phyloP scores from a whole-genome alignment of 2,329 filamentous ascomycete genomes.

The Nothophoma quercina region DNA sequence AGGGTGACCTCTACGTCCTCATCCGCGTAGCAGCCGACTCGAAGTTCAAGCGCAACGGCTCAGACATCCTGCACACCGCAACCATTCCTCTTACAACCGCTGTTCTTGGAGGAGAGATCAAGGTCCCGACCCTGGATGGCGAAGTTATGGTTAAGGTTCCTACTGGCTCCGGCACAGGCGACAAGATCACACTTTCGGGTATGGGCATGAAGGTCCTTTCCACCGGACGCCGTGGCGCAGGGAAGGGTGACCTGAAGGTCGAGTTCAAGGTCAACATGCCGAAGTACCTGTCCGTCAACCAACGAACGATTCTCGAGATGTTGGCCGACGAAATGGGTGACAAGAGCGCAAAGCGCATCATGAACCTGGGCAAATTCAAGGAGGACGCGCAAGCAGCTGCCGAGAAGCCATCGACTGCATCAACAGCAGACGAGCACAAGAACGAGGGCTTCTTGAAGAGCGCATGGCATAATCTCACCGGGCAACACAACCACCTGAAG shows the following conservation, averaged over 20 bases:
- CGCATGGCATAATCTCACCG: slow-evolving; percentile 91
- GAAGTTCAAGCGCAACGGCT: slow-evolving; percentile 86
- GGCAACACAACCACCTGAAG: slow-evolving; percentile 61
- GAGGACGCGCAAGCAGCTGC: slow-evolving; percentile 26
- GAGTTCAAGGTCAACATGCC: slow-evolving; percentile 97
- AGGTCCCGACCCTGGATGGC: slow-evolving; percentile 87
- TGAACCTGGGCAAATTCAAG: slow-evolving; percentile 73
- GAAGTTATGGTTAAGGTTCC: slow-evolving; percentile 89
- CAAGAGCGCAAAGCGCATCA: slow-evolving; percentile 87
- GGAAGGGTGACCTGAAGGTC: slow-evolving; percentile 83
- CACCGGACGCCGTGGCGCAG: slow-evolving; percentile 63
- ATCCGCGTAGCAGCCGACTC: slow-evolving; percentile 88
- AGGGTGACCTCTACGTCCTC: slow-evolving; percentile 89
- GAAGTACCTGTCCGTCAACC: slow-evolving; percentile 89
- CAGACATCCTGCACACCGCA: slow-evolving; percentile 92
- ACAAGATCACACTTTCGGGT: slow-evolving; percentile 85
- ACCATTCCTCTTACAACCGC: slow-evolving; percentile 92
- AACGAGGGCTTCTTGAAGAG: slow-evolving; percentile 92
- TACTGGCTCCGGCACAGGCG: slow-evolving; percentile 90
- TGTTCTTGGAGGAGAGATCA: slow-evolving; percentile 87
- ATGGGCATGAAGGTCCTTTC: slow-evolving; percentile 92
- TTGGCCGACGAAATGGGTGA: slow-evolving; percentile 96
- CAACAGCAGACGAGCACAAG: slow-evolving; percentile 61
- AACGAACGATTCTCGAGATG: slow-evolving; percentile 93
- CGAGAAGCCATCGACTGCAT: slow-evolving; percentile 21